Evolutionary conservation across 257 asterid species (phyloP).

Genomic region (Cruciata laevipes): DNA sequence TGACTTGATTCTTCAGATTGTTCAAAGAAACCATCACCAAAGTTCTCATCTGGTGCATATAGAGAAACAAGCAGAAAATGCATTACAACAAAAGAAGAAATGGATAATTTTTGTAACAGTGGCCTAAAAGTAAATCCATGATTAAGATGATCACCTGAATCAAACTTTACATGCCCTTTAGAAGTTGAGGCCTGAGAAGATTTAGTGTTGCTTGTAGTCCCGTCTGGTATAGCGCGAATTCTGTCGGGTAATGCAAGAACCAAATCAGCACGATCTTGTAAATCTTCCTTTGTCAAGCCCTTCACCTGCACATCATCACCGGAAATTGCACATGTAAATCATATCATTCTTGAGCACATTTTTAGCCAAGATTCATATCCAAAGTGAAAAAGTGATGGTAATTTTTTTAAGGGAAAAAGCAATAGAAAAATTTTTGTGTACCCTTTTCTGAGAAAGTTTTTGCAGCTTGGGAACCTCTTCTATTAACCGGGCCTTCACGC

Average conservation of each 20-base stretch:
- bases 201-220: slow-evolving; percentile 24
- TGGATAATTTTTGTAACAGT: no score
- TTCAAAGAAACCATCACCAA: slow-evolving; percentile 46
- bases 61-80: background rate
- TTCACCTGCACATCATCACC: slow-evolving; percentile 47
- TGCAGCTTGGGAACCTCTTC: slow-evolving; percentile 78
- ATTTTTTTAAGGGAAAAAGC: background rate
- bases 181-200: slow-evolving; percentile 55
- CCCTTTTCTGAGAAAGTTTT: slow-evolving; percentile 72
- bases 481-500: slow-evolving; percentile 68
- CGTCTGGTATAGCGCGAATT: slow-evolving; percentile 70
- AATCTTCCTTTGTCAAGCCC: slow-evolving; percentile 60
- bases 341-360: background rate
- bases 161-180: slow-evolving; percentile 52
- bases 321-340: background rate
- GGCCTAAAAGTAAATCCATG: background rate
- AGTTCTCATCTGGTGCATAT: slow-evolving; percentile 41
- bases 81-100: background rate
- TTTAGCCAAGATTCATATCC: background rate
- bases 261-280: slow-evolving; percentile 59
- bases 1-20: slow-evolving; percentile 60
- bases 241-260: slow-evolving; percentile 62
- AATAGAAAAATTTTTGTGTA: background rate
- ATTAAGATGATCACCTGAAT: slow-evolving; percentile 37
- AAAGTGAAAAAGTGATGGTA: no score